A percentile compares a stretch with the other conserved stretches of the same genome.
Evolutionary conservation across 2,329 filamentous ascomycete genomes (phyloP).

Genomic region (Fusarium incarnatum): DNA sequence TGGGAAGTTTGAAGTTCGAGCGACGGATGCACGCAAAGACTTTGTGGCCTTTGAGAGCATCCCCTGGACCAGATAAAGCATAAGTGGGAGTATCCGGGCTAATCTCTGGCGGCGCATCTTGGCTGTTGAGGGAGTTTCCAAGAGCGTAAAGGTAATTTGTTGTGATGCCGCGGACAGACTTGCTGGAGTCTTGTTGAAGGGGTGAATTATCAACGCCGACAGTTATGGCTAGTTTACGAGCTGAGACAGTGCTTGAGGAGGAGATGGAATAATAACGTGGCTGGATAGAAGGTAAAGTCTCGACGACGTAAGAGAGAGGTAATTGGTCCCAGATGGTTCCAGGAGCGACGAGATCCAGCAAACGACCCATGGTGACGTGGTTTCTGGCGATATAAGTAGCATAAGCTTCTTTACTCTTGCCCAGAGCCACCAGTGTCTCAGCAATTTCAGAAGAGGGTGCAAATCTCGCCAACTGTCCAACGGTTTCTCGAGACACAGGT

Average conservation of each 20-base stretch:
- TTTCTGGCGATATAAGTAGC: slow-evolving; percentile 36
- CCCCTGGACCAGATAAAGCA: slow-evolving; percentile 30
- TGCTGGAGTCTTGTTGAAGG: slow-evolving; percentile 24
- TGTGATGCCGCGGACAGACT: slow-evolving; percentile 38
- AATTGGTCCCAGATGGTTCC: slow-evolving; percentile 39
- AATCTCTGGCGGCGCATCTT: background rate
- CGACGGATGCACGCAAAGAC: slow-evolving; percentile 41
- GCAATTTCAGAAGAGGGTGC: slow-evolving; percentile 62
- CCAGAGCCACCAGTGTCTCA: slow-evolving; percentile 5
- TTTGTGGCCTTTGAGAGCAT: slow-evolving; percentile 28
- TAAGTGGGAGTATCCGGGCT: slow-evolving; percentile 7
- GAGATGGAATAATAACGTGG: slow-evolving; percentile 73
- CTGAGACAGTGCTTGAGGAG: slow-evolving; percentile 59
- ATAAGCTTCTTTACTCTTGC: slow-evolving; percentile 41
- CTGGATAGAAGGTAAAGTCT: slow-evolving; percentile 62
- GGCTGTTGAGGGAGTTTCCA: slow-evolving; percentile 20
- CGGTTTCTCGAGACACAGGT: slow-evolving; percentile 56
- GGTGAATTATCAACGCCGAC: slow-evolving; percentile 36
- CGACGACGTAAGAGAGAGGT: slow-evolving; percentile 64
- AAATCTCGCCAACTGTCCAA: slow-evolving; percentile 55
- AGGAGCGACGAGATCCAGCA: slow-evolving; percentile 36
- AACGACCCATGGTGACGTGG: slow-evolving; percentile 44
- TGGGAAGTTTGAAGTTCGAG: slow-evolving; percentile 60
- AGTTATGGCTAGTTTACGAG: slow-evolving; percentile 43
- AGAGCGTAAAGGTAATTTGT: slow-evolving; percentile 47